Base-by-base conservation (phyloP, 208 protist genomes). In the Trypanosoma avium region DNA sequence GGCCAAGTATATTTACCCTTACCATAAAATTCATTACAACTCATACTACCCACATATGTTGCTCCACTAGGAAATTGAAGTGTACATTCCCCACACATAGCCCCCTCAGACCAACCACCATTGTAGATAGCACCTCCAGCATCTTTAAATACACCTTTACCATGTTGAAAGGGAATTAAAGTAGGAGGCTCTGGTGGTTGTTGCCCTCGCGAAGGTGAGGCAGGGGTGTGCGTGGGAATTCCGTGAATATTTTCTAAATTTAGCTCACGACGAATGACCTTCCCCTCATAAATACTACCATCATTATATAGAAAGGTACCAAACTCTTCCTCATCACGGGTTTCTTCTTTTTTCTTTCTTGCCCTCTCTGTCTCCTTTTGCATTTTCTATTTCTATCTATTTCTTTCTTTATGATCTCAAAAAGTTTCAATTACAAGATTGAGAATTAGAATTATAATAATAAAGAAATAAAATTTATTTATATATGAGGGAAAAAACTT, bases 1-100 rank as follows among this genome's bases (percentile, higher is more conserved):
- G 88, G 75, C 89, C 91, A 97, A 30, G 67, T 86, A 56, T 94
- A 94, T 29, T 64, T 83, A 2, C 90, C 93, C 0, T 47, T 65
- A 12, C 90, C 90, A 52, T 92, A 76, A 50, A 83, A 94, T 19
- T 56, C 53, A 55, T 82, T 85, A 21, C 78, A 76, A 19, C 70
- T 57, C 32, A 94, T 85, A 4, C 65, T 58, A 0, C 84, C 87
- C 24, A 32, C 78, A 67, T 93, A 92, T 48, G 40, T 73, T 27
- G 61, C 70, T 3, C 86, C 88, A 62, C 74, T 91, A 15, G 85
- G 76, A 66, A 88, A 70, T 15, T 62, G 62, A 35, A 93, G 57
- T 4, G 62, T 64, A 27, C 84, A 87, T 2, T 71, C 38, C 15
- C 93, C 93, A 21, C 72, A 57, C 72, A 93, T 88, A 32, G 70